Conservation (phyloP, 2,329 filamentous ascomycete genomes). For the Onygenales sp. region DNA sequence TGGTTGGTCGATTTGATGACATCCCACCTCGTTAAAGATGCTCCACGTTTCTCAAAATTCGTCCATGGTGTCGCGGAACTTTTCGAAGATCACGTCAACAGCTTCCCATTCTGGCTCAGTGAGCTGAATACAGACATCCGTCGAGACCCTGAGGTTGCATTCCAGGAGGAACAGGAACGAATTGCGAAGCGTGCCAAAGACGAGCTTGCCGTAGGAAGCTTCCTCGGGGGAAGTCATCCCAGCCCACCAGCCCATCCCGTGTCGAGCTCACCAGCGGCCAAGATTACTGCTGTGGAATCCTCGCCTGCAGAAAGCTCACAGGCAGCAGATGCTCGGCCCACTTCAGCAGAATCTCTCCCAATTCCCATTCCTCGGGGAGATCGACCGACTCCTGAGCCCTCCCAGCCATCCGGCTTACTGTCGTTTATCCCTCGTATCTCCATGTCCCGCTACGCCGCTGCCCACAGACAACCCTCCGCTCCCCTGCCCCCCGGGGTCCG, state of each 20-base stretch:
- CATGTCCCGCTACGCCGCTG: conserved; percentile 62
- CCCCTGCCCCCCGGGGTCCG: conserved; percentile 77
- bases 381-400: conserved; percentile 16
- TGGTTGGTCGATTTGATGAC: conserved; percentile 91
- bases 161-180: conserved; percentile 81
- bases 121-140: conserved; percentile 90
- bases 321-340: not conserved
- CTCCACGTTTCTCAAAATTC: conserved; percentile 91
- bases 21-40: conserved; percentile 83
- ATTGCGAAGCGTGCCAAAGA: conserved; percentile 74
- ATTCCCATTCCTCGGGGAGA: not conserved
- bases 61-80: conserved; percentile 84
- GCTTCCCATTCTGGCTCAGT: conserved; percentile 89
- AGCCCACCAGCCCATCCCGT: conserved; percentile 21
- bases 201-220: conserved; percentile 79
- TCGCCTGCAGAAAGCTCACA: conserved; percentile 7
- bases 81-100: conserved; percentile 95
- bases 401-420: conserved; percentile 50
- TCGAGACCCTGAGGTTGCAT: conserved; percentile 80
- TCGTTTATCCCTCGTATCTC: conserved; percentile 76
- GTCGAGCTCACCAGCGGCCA: conserved; percentile 26
- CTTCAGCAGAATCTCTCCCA: not conserved
- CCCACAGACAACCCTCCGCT: conserved; percentile 32
- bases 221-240: conserved; percentile 56
- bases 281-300: conserved; percentile 18